Evolutionary conservation across 495 filamentous ascomycete species (phyloP), one percentile per base, ranked within the genome.

Genomic region (Tuber borchii): DNA sequence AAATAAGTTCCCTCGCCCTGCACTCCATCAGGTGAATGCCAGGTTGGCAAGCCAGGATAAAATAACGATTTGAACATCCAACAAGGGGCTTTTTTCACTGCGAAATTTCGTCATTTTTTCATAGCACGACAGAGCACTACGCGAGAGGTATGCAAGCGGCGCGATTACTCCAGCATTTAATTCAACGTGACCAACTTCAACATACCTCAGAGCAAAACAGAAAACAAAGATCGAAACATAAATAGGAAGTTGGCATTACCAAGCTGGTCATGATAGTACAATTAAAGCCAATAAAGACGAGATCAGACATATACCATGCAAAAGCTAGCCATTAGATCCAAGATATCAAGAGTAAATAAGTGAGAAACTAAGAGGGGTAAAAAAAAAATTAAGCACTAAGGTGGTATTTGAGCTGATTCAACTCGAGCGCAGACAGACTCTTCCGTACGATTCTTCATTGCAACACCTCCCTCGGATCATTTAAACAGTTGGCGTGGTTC

Each of bases 401-500:
- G 16, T n/a, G 26, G 26, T 65, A 31, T 34, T 65, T 17, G 26
- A 26, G 8, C n/a, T 16, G 12, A 16, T 2, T 34, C 12, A 65
- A 14, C 31, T 34, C 12, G 56, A 34, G 56, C 26, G 56, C 56
- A 16, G 26, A 61, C 26, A 16, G 26, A 17, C 26, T 65, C 26
- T 9, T 31, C 56, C 26, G 1, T 26, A 31, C 56, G 10, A 65
- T 34, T 65, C 56, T 31, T 31, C 56, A 17, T 26, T 0, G n/a
- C 17, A 65, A 65, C 56, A 31, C 56, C 31, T 17, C 56, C n/a
- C 26, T 34, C n/a, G 12, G 26, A 9, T 20, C n/a, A 43, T 65
- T 79, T 75, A 79, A 45, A 68, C 51, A 42, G 65, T 17, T 26
- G 46, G 74, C 4, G 69, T 75, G 26, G 56, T 37, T 56, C 73